phyloP scores from a whole-genome alignment of 2,329 filamentous ascomycete species.

The Hypoxylon sp. region DNA sequence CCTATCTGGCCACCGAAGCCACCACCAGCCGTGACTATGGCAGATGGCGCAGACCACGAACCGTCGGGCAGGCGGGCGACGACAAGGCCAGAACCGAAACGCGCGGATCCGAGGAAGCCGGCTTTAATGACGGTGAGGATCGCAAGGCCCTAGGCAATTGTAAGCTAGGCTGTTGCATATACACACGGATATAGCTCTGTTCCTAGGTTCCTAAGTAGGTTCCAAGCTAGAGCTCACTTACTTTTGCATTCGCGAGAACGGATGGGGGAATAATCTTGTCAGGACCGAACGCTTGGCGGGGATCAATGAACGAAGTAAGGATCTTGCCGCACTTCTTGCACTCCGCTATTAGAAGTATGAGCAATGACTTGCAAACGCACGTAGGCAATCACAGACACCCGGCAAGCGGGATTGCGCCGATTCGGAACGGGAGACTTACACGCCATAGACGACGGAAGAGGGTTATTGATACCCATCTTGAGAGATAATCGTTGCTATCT shows the following conservation, averaged over 20 bases:
- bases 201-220: neutral
- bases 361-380: slow-evolving; percentile 29
- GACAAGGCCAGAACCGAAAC: slow-evolving; percentile 86
- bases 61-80: slow-evolving; percentile 84
- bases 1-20: slow-evolving; percentile 90
- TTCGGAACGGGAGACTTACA: slow-evolving; percentile 66
- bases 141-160: slow-evolving; percentile 75
- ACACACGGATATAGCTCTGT: slow-evolving; percentile 24
- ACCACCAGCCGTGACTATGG: slow-evolving; percentile 84
- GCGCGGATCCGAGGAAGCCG: slow-evolving; percentile 85
- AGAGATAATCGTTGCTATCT: slow-evolving; percentile 26
- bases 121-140: slow-evolving; percentile 90
- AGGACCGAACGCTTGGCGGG: slow-evolving; percentile 91
- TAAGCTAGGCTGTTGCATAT: slow-evolving; percentile 21
- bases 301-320: slow-evolving; percentile 93
- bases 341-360: slow-evolving; percentile 75
- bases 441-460: slow-evolving; percentile 76
- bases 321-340: slow-evolving; percentile 98
- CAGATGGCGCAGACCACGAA: slow-evolving; percentile 84
- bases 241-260: slow-evolving; percentile 92
- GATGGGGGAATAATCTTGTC: slow-evolving; percentile 97
- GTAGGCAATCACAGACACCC: slow-evolving; percentile 26
- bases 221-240: slow-evolving; percentile 56
- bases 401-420: slow-evolving; percentile 16
- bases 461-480: slow-evolving; percentile 76